Evolutionary conservation across 495 filamentous ascomycete genomes (phyloP).

Genomic region (Schizothecium vesticola): DNA sequence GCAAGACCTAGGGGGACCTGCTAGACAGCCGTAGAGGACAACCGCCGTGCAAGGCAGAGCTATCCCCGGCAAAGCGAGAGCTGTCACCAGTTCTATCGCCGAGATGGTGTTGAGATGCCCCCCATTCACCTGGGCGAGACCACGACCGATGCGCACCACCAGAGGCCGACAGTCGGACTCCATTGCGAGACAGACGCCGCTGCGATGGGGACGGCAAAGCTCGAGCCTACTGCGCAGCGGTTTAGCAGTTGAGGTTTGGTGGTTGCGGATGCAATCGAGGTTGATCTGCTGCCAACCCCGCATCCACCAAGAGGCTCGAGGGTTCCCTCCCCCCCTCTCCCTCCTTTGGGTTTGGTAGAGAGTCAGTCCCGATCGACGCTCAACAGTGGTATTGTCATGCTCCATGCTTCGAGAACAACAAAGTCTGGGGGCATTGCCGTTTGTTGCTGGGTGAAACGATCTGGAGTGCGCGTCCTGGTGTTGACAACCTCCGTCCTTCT

Average conservation of each 20-base stretch:
- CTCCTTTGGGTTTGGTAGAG: background rate
- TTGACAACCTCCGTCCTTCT: background rate
- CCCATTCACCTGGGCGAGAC: background rate
- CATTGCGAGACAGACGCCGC: background rate
- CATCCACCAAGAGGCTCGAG: constrained; percentile 26
- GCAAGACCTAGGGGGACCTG: background rate
- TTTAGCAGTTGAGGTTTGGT: background rate
- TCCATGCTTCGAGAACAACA: background rate
- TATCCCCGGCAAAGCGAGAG: background rate
- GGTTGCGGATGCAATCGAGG: background rate
- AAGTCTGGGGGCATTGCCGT: background rate
- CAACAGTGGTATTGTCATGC: background rate
- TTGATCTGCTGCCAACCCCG: constrained; percentile 17
- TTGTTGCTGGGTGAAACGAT: background rate
- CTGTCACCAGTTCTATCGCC: background rate
- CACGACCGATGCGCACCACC: background rate
- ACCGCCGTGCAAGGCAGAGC: background rate
- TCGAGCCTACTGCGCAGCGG: background rate
- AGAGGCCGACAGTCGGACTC: background rate
- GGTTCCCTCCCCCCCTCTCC: background rate
- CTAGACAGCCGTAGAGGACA: background rate
- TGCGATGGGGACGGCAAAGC: background rate
- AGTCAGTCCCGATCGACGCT: background rate
- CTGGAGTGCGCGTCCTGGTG: background rate
- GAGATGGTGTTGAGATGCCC: background rate